phyloP scores from a whole-genome alignment of 2,329 filamentous ascomycete genomes.

The Xylaria hypoxylon region DNA sequence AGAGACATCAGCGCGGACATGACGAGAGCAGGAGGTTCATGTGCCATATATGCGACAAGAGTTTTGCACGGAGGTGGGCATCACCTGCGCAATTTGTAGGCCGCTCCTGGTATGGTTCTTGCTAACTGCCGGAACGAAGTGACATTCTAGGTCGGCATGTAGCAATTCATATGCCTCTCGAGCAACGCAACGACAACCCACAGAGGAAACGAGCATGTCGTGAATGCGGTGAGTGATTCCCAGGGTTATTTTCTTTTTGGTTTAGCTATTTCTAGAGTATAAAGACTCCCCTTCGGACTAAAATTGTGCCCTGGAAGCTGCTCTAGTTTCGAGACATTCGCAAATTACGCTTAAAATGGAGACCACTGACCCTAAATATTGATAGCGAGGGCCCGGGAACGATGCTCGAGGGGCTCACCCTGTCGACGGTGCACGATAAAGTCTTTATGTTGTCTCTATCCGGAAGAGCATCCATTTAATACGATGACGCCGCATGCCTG shows the following conservation, averaged over 20 bases:
- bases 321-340: too few species aligned
- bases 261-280: too few species aligned
- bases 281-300: too few species aligned
- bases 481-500: slow-evolving; percentile 1
- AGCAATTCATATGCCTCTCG: slow-evolving; percentile 42
- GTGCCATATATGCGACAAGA: slow-evolving; percentile 48
- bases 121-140: slow-evolving; percentile 38
- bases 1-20: slow-evolving; percentile 49
- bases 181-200: slow-evolving; percentile 37
- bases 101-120: slow-evolving; percentile 21
- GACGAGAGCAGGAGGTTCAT: slow-evolving; percentile 44
- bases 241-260: too few species aligned
- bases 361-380: too few species aligned
- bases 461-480: slow-evolving; percentile 42
- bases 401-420: slow-evolving; percentile 48
- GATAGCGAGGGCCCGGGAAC: slow-evolving; percentile 43
- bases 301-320: too few species aligned
- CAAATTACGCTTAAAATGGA: too few species aligned
- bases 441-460: slow-evolving; percentile 46
- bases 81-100: not conserved
- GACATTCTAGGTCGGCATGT: slow-evolving; percentile 46
- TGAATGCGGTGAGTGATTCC: slow-evolving; percentile 40
- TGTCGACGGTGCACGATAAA: slow-evolving; percentile 47
- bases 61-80: slow-evolving; percentile 49
- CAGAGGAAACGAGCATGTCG: slow-evolving; percentile 46